Base-by-base conservation (phyloP, 176 grass and related monocot genomes). In the Echinochloa phyllopogon region DNA sequence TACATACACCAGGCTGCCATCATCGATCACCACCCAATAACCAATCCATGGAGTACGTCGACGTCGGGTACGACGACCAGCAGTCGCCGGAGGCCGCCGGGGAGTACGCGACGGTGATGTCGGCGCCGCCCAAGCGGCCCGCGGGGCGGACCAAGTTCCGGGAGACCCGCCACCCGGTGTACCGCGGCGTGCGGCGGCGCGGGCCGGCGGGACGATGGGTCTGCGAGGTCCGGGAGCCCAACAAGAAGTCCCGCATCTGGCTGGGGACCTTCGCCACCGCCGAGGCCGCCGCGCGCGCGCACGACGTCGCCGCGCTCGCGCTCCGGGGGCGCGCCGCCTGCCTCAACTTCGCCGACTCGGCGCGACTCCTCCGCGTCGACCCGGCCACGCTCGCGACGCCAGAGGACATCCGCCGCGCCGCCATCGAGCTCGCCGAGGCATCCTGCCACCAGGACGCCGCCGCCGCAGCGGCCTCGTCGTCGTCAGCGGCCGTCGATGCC, bases 331-430 rank as follows among this genome's bases (percentile, higher is more conserved):
- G 74, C 14, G 83, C 82, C 0, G 93, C 95, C 0, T 93, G 87
- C 87, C 82, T 98, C 83, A 93, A 98, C 85, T 98, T 98, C 80
- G 86, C 95, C 16, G 95, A 98, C 87, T 98, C 93, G 0, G 96
- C 92, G 0, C 9, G 65, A 0, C 81, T 97, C 21, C 90, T 94
- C 48, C 60, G 82, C 29, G 84, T 90, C 61, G 87, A 94, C 74
- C 83, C 88, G 0, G 67, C 90, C 59, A 75, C 90, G 11, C 90
- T 89, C 38, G 83, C 84, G 23, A 90, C 88, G 1, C 83, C 91
- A 1, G 86, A 91, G 2, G 96, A 98, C 69, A 93, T 98, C 72
- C 96, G 91, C 9, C 83, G 91, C 74, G 91, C 89, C 10, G 93
- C 96, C 23, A 87, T 92, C 74, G 88, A 89, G 65, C 82, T 92